phyloP scores from a whole-genome alignment of 1,139 yeast genomes.

The Debaryomyces subglobosus region DNA sequence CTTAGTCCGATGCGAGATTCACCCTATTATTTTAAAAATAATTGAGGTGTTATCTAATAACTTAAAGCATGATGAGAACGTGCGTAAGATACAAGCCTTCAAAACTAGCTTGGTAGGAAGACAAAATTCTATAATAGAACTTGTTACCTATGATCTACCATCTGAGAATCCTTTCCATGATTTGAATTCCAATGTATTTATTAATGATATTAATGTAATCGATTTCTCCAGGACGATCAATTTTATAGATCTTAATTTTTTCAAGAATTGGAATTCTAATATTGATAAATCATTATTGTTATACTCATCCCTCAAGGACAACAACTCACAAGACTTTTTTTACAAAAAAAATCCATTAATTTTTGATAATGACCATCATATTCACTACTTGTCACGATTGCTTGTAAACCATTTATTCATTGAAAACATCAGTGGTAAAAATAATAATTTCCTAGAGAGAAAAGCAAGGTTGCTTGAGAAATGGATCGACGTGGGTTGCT shows the following conservation, averaged over 20 bases:
- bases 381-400: conserved; percentile 77
- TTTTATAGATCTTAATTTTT: conserved; percentile 58
- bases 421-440: conserved; percentile 31
- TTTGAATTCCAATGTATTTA: conserved; percentile 40
- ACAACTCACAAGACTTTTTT: conserved; percentile 29
- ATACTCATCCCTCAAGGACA: conserved; percentile 29
- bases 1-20: conserved; percentile 42
- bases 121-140: conserved; percentile 38
- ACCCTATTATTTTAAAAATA: conserved; percentile 40
- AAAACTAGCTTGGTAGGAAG: conserved; percentile 37
- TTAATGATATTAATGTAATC: conserved; percentile 46
- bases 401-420: conserved; percentile 71
- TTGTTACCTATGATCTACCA: conserved; percentile 25
- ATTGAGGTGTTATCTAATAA: conserved; percentile 31
- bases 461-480: conserved; percentile 73
- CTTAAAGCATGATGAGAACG: conserved; percentile 11
- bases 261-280: conserved; percentile 74
- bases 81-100: conserved; percentile 21
- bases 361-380: conserved; percentile 66
- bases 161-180: conserved; percentile 34
- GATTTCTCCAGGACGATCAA: conserved; percentile 59
- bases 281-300: conserved; percentile 47
- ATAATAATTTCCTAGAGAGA: conserved; percentile 33
- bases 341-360: conserved; percentile 53
- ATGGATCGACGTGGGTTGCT: conserved; percentile 87